Percentiles rank a stretch among this genome's conserved stretches.
phyloP scores from a whole-genome alignment of 1,284 basidiomycete species.

The Apiotrichum akiyoshidainum region DNA sequence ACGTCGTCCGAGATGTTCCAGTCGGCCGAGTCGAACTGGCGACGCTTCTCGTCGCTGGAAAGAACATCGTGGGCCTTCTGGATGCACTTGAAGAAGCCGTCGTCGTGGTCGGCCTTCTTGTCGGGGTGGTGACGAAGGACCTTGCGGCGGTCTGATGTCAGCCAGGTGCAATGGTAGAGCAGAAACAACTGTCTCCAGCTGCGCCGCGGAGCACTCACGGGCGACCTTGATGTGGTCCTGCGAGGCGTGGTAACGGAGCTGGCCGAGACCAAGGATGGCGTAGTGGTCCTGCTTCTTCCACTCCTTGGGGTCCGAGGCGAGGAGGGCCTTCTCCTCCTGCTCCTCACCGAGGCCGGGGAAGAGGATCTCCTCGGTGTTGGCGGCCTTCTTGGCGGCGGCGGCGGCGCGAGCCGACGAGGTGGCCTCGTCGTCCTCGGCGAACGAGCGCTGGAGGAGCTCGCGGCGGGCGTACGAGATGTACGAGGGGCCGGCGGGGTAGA shows the following conservation, averaged over 20 bases:
- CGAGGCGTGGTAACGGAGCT: conserved; percentile 81
- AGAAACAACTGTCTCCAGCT: background rate
- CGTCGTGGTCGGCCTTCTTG: conserved; percentile 97
- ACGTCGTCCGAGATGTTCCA: conserved; percentile 76
- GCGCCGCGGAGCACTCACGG: conserved; percentile 61
- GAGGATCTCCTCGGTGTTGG: conserved; percentile 60
- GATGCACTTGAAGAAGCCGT: conserved; percentile 99
- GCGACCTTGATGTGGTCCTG: conserved; percentile 94
- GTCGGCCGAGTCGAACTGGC: conserved; percentile 97
- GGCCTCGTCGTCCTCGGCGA: conserved; percentile 68
- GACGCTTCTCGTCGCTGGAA: conserved; percentile 77
- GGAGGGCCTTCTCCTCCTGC: conserved; percentile 69
- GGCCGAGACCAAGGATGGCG: conserved; percentile 88
- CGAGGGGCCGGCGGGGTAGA: conserved; percentile 79
- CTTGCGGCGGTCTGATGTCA: conserved; percentile 81
- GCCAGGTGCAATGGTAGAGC: background rate
- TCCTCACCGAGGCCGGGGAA: conserved; percentile 94
- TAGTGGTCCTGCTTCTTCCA: conserved; percentile 99
- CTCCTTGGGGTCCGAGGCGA: conserved; percentile 86
- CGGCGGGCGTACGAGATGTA: conserved; percentile 77
- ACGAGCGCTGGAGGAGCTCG: conserved; percentile 68
- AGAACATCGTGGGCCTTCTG: conserved; percentile 94
- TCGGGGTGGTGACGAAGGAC: conserved; percentile 98
- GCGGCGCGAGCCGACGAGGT: conserved; percentile 48
- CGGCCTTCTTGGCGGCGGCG: conserved; percentile 58